Base-by-base conservation (phyloP, 768 basidiomycete species). In the Boletus huronensis region DNA sequence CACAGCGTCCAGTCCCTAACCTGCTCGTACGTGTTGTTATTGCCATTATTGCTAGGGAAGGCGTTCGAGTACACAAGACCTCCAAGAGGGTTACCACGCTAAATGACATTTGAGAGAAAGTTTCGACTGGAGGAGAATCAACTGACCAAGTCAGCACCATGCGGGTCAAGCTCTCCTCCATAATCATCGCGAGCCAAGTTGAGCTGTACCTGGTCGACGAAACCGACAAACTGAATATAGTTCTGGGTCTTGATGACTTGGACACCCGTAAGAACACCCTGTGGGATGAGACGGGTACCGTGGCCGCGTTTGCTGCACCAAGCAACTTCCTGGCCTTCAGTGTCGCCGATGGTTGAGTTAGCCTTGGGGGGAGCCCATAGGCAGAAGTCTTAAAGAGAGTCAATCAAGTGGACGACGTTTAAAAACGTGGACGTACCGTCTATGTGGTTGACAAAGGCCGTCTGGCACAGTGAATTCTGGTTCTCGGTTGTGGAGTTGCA, bases 81-180 rank as follows among this genome's bases (percentile, higher is more conserved):
- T 53, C 90, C 90, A 32, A 89, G 74, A 5, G 88, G 87, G 74
- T 91, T 93, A n/a, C 90, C 91, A 57, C 86, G 82, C 81, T 86
- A 61, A 23, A 46, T 29, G 36, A 26, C 6, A 11, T 19, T n/a
- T 64, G 11, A 64, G 42, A 54, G 41, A 21, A 56, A 55, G 74
- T 25, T 42, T 32, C 56, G 38, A 39, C 32, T 45, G 6, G 34
- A 66, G 50, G 14, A 8, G 16, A 48, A n/a, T 19, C 11, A 14
- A 71, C 74, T 4, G 39, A 80, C 79, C 44, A 72, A 54, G 67
- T 90, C 88, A 54, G 86, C 85, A 54, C 88, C 88, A 55, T 86
- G 84, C 6, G 87, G 81, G 67, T 90, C 86, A 52, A 90, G 77
- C 66, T 92, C 90, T 59, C 90, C 90, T 59, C 91, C 90, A 40